Conservation (phyloP, 2,329 filamentous ascomycete genomes). For the Fusarium sp. region DNA sequence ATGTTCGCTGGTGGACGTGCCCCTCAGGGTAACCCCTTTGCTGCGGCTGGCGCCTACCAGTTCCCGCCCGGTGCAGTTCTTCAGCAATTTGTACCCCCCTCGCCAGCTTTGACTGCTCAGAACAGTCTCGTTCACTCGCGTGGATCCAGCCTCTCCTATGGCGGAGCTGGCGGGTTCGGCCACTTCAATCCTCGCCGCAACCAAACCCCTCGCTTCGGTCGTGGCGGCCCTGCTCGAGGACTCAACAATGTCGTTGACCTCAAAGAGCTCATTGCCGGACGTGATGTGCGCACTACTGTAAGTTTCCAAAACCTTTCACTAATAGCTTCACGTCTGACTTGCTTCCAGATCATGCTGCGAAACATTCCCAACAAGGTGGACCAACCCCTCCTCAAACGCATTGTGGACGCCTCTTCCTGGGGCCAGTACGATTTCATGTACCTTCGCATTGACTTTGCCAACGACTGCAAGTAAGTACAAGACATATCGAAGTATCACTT, state of each 20-base stretch:
- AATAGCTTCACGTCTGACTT: conserved; percentile 7
- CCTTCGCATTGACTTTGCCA: conserved; percentile 87
- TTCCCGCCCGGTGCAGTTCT: conserved; percentile 47
- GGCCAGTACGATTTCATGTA: conserved; percentile 97
- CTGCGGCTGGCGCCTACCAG: conserved; percentile 42
- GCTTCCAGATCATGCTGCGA: conserved; percentile 83
- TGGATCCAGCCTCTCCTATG: neutral
- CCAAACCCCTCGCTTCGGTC: neutral
- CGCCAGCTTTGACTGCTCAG: conserved; percentile 52
- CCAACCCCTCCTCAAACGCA: conserved; percentile 79
- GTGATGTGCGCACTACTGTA: conserved; percentile 82
- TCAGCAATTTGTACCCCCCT: conserved; percentile 48
- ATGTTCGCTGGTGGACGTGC: conserved; percentile 49
- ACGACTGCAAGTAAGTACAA: conserved; percentile 80
- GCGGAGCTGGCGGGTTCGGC: neutral
- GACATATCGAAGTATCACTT: neutral
- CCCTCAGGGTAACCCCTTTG: conserved; percentile 17
- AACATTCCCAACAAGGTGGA: conserved; percentile 95
- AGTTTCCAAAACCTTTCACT: conserved; percentile 47
- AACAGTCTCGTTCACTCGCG: conserved; percentile 51
- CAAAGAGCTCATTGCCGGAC: conserved; percentile 60
- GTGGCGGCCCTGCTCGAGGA: rapidly evolving
- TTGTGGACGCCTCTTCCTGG: conserved; percentile 82
- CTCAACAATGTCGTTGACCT: conserved; percentile 70
- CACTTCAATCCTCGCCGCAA: conserved; percentile 42